Base-by-base conservation (phyloP, 208 protist species). In the Trypanosoma rangeli region DNA sequence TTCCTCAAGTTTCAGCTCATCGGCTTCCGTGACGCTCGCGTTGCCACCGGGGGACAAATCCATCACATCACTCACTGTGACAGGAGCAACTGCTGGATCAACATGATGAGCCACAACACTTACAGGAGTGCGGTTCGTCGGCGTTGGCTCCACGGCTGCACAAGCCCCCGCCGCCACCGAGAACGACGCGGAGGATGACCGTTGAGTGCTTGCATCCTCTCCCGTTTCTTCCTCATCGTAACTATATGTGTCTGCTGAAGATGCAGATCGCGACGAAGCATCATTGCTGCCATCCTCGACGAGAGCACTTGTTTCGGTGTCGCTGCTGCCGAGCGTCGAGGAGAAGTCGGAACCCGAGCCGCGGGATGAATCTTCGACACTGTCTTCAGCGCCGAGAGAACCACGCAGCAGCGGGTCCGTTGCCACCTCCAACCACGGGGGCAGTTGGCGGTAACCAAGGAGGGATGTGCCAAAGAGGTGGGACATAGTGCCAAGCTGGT, bases 401-500 rank as follows among this genome's bases (percentile, higher is more conserved):
- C 64, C 70, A 31, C 82, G 87, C 49, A 87, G 42, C 18, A 66
- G 53, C 16, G 74, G 62, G 60, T 87, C 80, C 0, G 79, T 75
- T 24, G 81, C 56, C 24, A 54, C 62, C 15, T 70, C 70, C 33
- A 63, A 28, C 87, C 89, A 94, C 28, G 35, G n/a, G 10, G 89
- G 89, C 48, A 94, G 58, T 8, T 76, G 50, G 22, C 70, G 63
- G 64, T 85, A 90, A 31, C 64, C 76, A 28, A 81, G 70, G 53
- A 92, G 68, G 0, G 81, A 42, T 0, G 64, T 69, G 12, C 87
- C 83, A 28, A 90, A 78, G 24, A 90, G 60, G 64, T 90, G 74
- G 5, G 89, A 86, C 13, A 89, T 70, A 0, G 86, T 89, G 10
- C 85, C 90, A 0, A 93, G 67, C 77, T 93, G 76, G 49, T 79